Evolutionary conservation across 1,284 basidiomycete genomes (phyloP).

Genomic region (Anthracocystis panici-leucophaei): DNA sequence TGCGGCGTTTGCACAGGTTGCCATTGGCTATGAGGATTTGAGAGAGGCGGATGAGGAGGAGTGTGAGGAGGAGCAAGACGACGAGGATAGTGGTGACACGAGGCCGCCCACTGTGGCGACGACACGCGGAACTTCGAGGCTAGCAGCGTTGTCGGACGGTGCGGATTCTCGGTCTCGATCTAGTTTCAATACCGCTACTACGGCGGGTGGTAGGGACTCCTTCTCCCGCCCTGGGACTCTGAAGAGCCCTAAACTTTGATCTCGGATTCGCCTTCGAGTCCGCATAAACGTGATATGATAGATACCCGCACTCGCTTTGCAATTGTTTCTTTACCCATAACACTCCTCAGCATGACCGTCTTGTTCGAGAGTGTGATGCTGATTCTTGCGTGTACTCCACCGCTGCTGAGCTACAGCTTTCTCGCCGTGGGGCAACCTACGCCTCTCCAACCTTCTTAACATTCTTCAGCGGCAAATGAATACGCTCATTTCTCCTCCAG

Average conservation of each 20-base stretch:
- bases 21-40: constrained; percentile 22
- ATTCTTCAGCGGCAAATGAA: constrained; percentile 37
- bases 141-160: background rate
- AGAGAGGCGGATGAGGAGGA: constrained; percentile 16
- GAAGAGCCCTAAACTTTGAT: constrained; percentile 21
- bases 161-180: constrained; percentile 16
- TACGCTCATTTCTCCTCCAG: constrained; percentile 84
- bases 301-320: constrained; percentile 8
- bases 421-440: background rate
- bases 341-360: background rate
- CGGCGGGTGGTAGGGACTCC: constrained; percentile 15
- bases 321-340: background rate
- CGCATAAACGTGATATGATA: background rate
- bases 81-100: constrained; percentile 1
- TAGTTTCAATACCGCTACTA: constrained; percentile 27
- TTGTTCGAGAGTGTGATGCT: background rate
- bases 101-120: background rate
- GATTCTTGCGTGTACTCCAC: too few relatives aligned
- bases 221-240: constrained; percentile 16
- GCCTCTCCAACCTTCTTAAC: constrained; percentile 54
- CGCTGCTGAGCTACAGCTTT: too few relatives aligned
- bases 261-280: too few relatives aligned
- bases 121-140: background rate
- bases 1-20: constrained; percentile 34
- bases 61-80: constrained; percentile 17